Percentiles rank a stretch among this genome's conserved stretches.
Evolutionary conservation across 306 rosid genomes (phyloP).

Genomic region (Aeschynomene evenia): DNA sequence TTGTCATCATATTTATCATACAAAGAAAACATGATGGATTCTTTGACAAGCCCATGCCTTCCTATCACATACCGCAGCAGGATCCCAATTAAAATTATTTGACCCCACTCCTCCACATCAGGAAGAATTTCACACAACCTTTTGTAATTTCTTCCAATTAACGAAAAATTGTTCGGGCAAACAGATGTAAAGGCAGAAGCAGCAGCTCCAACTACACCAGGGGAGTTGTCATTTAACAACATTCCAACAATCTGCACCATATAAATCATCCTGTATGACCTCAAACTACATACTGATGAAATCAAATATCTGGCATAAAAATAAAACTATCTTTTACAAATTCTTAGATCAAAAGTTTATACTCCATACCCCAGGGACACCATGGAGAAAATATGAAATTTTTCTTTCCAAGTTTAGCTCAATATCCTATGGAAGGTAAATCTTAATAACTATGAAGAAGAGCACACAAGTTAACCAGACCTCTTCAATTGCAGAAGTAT

Average conservation of each 20-base stretch:
- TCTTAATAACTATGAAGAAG: not conserved
- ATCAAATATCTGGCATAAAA: slow-evolving; percentile 22
- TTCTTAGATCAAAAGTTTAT: slow-evolving; percentile 21
- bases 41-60: slow-evolving; percentile 79
- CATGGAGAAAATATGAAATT: not conserved
- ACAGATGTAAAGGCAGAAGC: slow-evolving; percentile 89
- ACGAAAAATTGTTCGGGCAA: slow-evolving; percentile 79
- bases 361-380: slow-evolving; percentile 23
- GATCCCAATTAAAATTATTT: slow-evolving; percentile 78
- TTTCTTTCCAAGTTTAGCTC: not conserved
- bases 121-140: slow-evolving; percentile 88
- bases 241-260: slow-evolving; percentile 71
- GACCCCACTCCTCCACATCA: slow-evolving; percentile 98
- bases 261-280: slow-evolving; percentile 12
- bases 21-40: slow-evolving; percentile 72
- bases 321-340: slow-evolving; percentile 15
- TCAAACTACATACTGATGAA: slow-evolving; percentile 9
- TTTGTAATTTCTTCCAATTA: slow-evolving; percentile 68
- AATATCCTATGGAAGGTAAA: slow-evolving; percentile 8
- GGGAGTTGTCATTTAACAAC: slow-evolving; percentile 77
- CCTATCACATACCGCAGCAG: slow-evolving; percentile 85
- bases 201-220: slow-evolving; percentile 95
- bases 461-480: slow-evolving; percentile 38
- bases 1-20: slow-evolving; percentile 30
- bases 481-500: slow-evolving; percentile 76